Evolutionary conservation across 495 filamentous ascomycete genomes (phyloP), one percentile per base, ranked within the genome.

Genomic region (Talaromyces adpressus): DNA sequence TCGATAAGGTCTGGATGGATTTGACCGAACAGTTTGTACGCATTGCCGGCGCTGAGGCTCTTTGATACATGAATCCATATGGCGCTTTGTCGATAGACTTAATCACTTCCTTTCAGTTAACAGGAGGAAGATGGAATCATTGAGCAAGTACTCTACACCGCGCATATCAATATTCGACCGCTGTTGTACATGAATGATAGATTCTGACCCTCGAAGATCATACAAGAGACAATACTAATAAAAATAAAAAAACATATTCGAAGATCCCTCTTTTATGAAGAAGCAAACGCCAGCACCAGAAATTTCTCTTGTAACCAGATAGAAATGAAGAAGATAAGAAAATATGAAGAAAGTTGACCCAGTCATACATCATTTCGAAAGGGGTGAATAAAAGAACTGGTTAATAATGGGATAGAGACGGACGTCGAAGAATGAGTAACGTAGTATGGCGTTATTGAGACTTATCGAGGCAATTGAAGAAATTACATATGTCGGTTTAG

Each of bases 401-500:
- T 30, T 29, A 7, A 5, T n/a, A 22, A 29, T 54, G 39, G 25
- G 6, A 14, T n/a, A 52, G n/a, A n/a, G 45, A 56, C 9, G 12
- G 27, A 53, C 16, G 16, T 52, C 22, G n/a, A 14, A 62, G 25
- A 62, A 52, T 22, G 39, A 23, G 27, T n/a, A 36, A 54, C 9
- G 45, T 16, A 49, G 7, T 34, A 62, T 47, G 36, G 18, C 18
- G 7, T 12, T 23, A 8, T 61, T 2, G 41, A 16, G 41, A 4
- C 14, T 18, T 39, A 4, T 51, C n/a, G 45, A 49, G n/a, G n/a
- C 45, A 12, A 23, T 32, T 23, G 49, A 20, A 57, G 4, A 22
- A 23, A 29, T 41, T 27, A 59, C 23, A 52, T 29, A 34, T 56
- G 71, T 58, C 76, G 76, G 53, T 71, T 76, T 60, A 80, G 65